Conservation (phyloP, 257 asterid species). For the Plantago ovata region DNA sequence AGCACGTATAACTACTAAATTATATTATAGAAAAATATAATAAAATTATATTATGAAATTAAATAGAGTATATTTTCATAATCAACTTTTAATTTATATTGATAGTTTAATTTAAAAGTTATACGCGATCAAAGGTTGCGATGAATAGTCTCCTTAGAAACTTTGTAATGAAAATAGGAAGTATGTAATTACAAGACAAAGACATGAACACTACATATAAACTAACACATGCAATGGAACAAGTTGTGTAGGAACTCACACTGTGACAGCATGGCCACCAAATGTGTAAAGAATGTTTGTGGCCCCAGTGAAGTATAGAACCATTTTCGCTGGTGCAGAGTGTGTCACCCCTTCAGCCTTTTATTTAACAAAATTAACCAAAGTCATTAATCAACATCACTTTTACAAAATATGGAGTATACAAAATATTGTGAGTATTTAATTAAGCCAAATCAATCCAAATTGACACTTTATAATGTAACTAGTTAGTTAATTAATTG, state of each 20-base stretch:
- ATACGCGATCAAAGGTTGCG: too few species aligned
- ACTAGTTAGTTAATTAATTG: constrained; percentile 4
- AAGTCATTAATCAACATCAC: not conserved
- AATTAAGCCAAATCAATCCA: constrained; percentile 26
- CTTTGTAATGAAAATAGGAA: too few species aligned
- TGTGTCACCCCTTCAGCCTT: constrained; percentile 80
- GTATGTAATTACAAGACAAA: not conserved
- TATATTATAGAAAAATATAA: too few species aligned
- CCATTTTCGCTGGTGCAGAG: constrained; percentile 77
- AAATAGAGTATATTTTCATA: too few species aligned
- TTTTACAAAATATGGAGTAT: not conserved
- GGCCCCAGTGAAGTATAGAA: constrained; percentile 87
- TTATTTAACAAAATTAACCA: constrained; percentile 14
- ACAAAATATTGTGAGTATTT: not conserved
- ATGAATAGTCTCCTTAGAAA: too few species aligned
- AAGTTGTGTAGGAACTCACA: constrained; percentile 37
- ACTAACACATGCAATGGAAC: not conserved
- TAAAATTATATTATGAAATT: too few species aligned
- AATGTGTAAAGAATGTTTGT: constrained; percentile 87
- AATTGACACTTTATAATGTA: constrained; percentile 30
- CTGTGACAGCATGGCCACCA: constrained; percentile 94
- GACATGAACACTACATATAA: not conserved
- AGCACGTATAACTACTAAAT: too few species aligned
- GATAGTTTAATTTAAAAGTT: too few species aligned
- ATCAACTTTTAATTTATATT: too few species aligned